These are phyloP conservation scores for Rhodotorula graminis DNA, from an alignment of 768 basidiomycete species.

Conservation along the genomic window DNA sequence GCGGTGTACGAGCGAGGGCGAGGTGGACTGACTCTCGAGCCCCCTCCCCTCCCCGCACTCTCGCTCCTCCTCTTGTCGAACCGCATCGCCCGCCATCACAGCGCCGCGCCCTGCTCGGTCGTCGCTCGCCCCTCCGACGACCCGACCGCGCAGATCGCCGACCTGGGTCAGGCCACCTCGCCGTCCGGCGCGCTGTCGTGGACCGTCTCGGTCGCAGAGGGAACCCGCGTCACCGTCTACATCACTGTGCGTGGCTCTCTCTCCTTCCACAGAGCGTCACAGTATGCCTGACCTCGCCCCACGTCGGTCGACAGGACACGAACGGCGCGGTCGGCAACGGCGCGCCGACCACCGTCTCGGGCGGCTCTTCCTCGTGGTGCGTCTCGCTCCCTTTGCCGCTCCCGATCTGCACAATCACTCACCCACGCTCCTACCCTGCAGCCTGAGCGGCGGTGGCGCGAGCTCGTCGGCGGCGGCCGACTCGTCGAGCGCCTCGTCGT, in stretches of 20 bases:
- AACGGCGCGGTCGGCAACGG: background rate
- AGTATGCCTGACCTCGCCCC: background rate
- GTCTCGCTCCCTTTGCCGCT: background rate
- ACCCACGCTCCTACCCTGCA: no score
- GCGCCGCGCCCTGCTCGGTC: slow-evolving; percentile 2
- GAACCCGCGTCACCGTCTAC: background rate
- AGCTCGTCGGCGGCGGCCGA: no score
- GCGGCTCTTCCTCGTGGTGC: background rate
- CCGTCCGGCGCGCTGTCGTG: background rate
- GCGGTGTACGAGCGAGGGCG: no score
- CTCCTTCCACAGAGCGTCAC: rapidly evolving
- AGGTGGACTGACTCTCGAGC: background rate
- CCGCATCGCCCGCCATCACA: background rate
- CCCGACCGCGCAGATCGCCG: background rate
- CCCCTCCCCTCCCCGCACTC: background rate
- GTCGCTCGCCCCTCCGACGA: slow-evolving; percentile 4
- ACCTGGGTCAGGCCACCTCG: background rate
- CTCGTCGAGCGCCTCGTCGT: background rate
- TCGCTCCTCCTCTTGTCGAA: no score
- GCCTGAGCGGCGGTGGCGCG: background rate
- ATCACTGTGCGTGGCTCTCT: background rate
- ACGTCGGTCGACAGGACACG: background rate
- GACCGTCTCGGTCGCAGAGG: background rate
- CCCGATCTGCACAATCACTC: no score
- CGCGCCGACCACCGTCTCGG: background rate